Percentiles rank a stretch among this genome's conserved stretches.
phyloP scores from a whole-genome alignment of 306 rosid species.

The Corylus heterophylla region DNA sequence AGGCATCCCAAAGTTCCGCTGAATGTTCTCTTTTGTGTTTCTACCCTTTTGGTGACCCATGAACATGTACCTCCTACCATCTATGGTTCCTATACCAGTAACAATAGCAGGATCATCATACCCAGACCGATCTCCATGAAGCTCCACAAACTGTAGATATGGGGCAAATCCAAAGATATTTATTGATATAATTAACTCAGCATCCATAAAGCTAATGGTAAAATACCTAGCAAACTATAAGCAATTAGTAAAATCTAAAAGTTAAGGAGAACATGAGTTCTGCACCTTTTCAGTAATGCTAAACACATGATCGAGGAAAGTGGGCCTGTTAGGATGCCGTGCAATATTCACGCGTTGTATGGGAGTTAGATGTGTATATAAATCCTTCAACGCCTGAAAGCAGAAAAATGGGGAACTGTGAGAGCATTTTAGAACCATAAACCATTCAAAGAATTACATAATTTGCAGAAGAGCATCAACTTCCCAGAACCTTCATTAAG shows the following conservation, averaged over 20 bases:
- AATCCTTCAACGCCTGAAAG: conserved; percentile 74
- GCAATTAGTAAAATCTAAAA: conserved; percentile 17
- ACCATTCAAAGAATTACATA: conserved; percentile 11
- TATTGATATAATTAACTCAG: conserved; percentile 21
- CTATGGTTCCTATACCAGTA: conserved; percentile 85
- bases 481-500: not conserved
- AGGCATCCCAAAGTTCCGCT: conserved; percentile 98
- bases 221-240: conserved; percentile 20
- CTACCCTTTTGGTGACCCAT: conserved; percentile 99
- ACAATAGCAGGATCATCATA: conserved; percentile 98
- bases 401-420: conserved; percentile 24
- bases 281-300: conserved; percentile 88
- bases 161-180: conserved; percentile 22
- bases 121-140: conserved; percentile 95
- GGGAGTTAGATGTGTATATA: conserved; percentile 72
- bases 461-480: not conserved
- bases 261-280: conserved; percentile 15
- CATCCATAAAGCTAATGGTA: conserved; percentile 18
- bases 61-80: conserved; percentile 84
- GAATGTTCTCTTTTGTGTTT: conserved; percentile 88
- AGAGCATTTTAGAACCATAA: conserved; percentile 14
- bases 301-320: conserved; percentile 87
- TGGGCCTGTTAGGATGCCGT: conserved; percentile 96
- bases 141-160: conserved; percentile 79
- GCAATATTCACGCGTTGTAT: conserved; percentile 83